Conservation (phyloP, 441 rosid species). For the Populus hybrid region DNA sequence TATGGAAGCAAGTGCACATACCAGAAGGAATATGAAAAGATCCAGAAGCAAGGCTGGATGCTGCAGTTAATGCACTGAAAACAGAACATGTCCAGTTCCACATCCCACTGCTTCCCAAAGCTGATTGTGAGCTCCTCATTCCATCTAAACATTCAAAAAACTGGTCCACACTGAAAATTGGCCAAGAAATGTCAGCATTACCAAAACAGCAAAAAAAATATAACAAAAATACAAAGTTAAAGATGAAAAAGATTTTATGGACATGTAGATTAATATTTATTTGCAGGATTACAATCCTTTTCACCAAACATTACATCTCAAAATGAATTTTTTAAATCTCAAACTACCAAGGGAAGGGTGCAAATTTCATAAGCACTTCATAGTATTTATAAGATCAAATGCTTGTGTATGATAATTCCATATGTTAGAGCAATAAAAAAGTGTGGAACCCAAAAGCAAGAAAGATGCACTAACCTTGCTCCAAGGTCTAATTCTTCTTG, state of each 20-base stretch:
- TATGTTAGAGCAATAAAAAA: neutral
- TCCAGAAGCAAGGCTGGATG: conserved; percentile 99
- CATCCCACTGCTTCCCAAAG: conserved; percentile 91
- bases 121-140: conserved; percentile 85
- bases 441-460: conserved; percentile 1
- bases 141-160: conserved; percentile 98
- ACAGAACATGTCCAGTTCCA: conserved; percentile 99
- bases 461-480: conserved; percentile 62
- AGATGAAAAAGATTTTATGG: neutral
- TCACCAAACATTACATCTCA: neutral
- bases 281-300: neutral
- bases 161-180: conserved; percentile 74
- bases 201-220: neutral
- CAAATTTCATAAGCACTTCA: neutral
- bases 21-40: conserved; percentile 84
- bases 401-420: neutral
- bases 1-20: conserved; percentile 25
- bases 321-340: neutral
- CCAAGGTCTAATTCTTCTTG: conserved; percentile 70
- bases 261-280: neutral
- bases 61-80: conserved; percentile 94
- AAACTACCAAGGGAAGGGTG: neutral
- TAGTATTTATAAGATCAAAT: neutral
- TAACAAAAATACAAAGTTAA: neutral
- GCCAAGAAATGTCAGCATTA: conserved; percentile 20